phyloP scores from a whole-genome alignment of 2,329 filamentous ascomycete genomes.

The Thelonectria discophora region DNA sequence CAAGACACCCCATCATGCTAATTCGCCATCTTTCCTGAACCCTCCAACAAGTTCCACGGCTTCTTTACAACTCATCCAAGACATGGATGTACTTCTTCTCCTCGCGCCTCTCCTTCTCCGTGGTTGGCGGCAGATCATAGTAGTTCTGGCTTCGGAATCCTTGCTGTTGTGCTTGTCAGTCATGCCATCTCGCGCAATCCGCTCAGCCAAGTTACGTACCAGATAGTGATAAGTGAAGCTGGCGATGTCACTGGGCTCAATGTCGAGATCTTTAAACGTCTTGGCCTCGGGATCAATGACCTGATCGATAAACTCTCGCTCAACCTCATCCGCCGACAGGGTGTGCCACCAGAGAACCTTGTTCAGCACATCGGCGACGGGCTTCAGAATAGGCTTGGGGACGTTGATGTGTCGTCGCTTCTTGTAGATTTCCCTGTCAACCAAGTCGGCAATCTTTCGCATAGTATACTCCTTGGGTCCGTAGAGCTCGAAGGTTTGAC shows the following conservation, averaged over 20 bases:
- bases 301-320: conserved; percentile 94
- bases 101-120: conserved; percentile 91
- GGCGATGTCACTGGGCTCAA: conserved; percentile 86
- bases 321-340: conserved; percentile 83
- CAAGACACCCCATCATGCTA: conserved; percentile 4
- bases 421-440: conserved; percentile 93
- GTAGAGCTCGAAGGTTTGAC: conserved; percentile 93
- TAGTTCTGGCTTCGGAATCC: conserved; percentile 86
- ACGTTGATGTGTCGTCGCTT: conserved; percentile 90
- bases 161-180: conserved; percentile 65
- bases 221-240: conserved; percentile 93
- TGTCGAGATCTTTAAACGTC: conserved; percentile 93
- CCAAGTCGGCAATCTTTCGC: conserved; percentile 83
- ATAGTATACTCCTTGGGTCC: conserved; percentile 93
- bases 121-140: conserved; percentile 94
- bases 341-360: conserved; percentile 88
- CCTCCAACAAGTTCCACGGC: not conserved
- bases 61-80: conserved; percentile 78
- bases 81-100: conserved; percentile 98
- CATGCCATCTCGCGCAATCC: not conserved
- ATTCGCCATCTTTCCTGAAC: conserved; percentile 2
- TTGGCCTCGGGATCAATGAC: conserved; percentile 89
- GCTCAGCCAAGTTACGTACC: conserved; percentile 61
- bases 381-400: conserved; percentile 82
- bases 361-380: conserved; percentile 78